Base-by-base conservation (phyloP, 257 asterid species). In the Petunia axillaris region DNA sequence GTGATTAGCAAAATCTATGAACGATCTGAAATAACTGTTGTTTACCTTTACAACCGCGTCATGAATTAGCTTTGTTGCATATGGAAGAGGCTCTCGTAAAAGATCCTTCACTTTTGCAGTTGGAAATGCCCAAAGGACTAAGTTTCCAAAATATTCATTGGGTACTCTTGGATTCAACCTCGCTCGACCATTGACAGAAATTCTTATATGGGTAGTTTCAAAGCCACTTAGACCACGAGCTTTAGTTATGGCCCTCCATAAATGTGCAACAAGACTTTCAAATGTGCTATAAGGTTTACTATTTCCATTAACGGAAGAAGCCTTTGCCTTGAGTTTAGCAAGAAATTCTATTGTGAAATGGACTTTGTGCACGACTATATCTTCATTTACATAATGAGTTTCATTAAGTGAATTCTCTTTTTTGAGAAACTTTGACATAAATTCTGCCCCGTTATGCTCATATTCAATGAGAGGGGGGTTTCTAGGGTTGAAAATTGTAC, bases 121-220 rank as follows among this genome's bases (percentile, higher is more conserved):
- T 0, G 97, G 97, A 54, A 88, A 90, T 48, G 97, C 97, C 97
- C 98, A 94, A 15, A 94, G 89, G 2, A 94, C 98, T 58, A 94
- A 68, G 80, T 94, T 94, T 41, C 98, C 97, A 13, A 92, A 92
- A 55, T 94, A 94, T 64, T 84, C 93, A 25, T 89, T 85, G 0
- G 98, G 94, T 5, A 92, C 84, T 14, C 79, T 86, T 41, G 97
- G 94, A 84, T 78, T 86, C 71, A 94, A 78, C 63, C 98, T 79
- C 16, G 85, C 82, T 41, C 98, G 91, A 2, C 97, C 97, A 6
- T 94, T 92, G 1, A 94, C 97, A 0, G 97, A 89, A 0, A 94
- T 88, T 82, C 88, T 85, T 0, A 93, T 87, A 64, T 90, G 91
- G 0, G 94, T 94, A 2, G 91, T 88, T 85, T 90, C 96, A 1